Base-by-base conservation (phyloP, 148 eudicot genomes). In the Beta vulgaris region DNA sequence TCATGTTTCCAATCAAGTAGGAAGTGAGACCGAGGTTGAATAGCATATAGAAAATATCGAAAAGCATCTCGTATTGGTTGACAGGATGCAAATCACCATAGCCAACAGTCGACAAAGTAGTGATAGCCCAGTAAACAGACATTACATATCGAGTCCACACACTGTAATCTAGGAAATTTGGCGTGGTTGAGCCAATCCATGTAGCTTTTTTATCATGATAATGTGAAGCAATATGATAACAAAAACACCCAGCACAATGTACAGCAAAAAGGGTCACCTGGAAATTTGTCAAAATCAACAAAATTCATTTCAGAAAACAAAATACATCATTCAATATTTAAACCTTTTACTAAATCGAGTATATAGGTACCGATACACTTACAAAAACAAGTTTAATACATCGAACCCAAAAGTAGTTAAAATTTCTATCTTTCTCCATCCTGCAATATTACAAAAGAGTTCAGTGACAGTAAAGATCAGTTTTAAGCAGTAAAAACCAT, bases 21-120 rank as follows among this genome's bases (percentile, higher is more conserved):
- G 96, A 79, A 15, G 96, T 93, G 62, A 93, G 76, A 18, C 98
- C 98, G n/a, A 93, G 91, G 79, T 93, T 93, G 82, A 93, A 93
- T 43, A 93, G 82, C 98, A 93, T 89, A 84, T 88, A 91, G 76
- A 89, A 90, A 65, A 84, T 86, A 79, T 74, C 89, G 69, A 87
- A 93, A 15, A 91, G n/a, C 98, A 93, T 93, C 84, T 93, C 98
- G 53, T 84, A 80, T 40, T 81, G 73, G 59, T 93, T 91, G 39
- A 80, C 86, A 12, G 98, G 84, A 77, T 93, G 98, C 68, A 91
- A 86, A 79, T 93, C 96, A 1, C 96, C 98, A 72, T 91, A 93
- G 13, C 98, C 98, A 32, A 91, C 93, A 10, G 96, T 93, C 3
- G 91, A 84, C 66, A 93, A 80, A 55, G 98, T 93, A n/a, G 96